Evolutionary conservation across 345 rosid species (phyloP), one percentile per base, ranked within the genome.

Genomic region (Microcos paniculata): DNA sequence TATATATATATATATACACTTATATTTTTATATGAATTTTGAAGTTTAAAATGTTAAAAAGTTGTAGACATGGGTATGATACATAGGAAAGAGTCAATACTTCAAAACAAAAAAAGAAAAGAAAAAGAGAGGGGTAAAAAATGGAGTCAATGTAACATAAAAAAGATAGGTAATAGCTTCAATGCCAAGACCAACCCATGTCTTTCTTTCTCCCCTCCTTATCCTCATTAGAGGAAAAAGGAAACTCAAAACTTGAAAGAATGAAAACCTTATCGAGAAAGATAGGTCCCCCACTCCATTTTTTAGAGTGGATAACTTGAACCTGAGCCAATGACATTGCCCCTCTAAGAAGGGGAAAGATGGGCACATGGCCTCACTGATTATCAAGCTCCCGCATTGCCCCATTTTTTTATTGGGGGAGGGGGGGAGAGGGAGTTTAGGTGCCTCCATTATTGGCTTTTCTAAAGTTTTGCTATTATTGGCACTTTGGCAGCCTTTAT

Each of bases 371-470:
- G 73, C 61, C 59, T 70, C 46, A 51, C 73, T 70, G 19, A 51
- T 51, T 31, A 51, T 10, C 61, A 31, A 70, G 26, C 33, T 46
- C 19, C 43, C 18, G 15, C 0, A 19, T 16, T 4, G 15, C 2
- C 0, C 21, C 45, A 48, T 6, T 19, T 51, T 30, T 21, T 43
- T 4, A n/a, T n/a, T n/a, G n/a, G n/a, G n/a, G n/a, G n/a, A n/a
- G n/a, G n/a, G n/a, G n/a, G n/a, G n/a, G n/a, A n/a, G n/a, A n/a
- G n/a, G n/a, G 33, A 55, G 15, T 38, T 53, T 40, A 55, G 19
- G 35, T 35, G 35, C 74, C 75, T 71, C 23, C 75, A 56, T 71
- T 71, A 38, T 38, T 53, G 75, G 35, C 75, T 40, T 71, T 55
- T n/a, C 21, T 58, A 15, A 55, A 24, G 14, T 40, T 40, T 40